Conservation (phyloP, 202 grass and related monocot genomes). For the Thinopyrum obtusiflorum region DNA sequence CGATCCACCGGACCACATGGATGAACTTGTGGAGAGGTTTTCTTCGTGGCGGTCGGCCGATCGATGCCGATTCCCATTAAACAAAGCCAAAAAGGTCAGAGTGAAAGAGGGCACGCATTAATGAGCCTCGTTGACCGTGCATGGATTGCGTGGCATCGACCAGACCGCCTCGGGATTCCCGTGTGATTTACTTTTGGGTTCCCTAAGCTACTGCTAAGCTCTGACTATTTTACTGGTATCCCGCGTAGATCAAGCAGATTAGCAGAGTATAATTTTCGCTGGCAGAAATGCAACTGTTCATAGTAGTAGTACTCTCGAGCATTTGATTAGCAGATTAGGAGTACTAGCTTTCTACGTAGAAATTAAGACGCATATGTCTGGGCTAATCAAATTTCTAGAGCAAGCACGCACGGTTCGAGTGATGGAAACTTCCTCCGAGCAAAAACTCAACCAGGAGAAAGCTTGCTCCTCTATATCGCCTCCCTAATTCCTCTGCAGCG, state of each 20-base stretch:
- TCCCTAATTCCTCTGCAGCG: background rate
- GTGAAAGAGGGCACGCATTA: background rate
- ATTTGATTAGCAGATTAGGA: no score
- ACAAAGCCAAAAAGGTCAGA: background rate
- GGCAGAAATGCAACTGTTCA: background rate
- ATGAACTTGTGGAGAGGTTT: no score
- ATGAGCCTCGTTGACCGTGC: conserved; percentile 21
- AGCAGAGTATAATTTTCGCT: background rate
- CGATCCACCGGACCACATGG: no score
- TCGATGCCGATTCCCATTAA: no score
- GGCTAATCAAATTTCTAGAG: no score
- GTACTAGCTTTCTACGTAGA: background rate
- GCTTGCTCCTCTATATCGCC: background rate
- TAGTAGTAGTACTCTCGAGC: no score
- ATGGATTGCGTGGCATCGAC: background rate
- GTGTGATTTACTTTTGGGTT: background rate
- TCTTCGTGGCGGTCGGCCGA: no score
- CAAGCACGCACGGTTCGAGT: no score
- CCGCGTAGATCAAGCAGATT: background rate
- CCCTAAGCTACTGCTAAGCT: background rate
- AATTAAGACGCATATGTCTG: no score
- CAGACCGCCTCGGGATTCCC: conserved; percentile 21
- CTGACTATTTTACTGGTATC: background rate
- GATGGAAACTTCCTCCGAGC: background rate
- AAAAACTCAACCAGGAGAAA: background rate